These are phyloP conservation scores for Petunia axillaris DNA, from an alignment of 257 asterid genomes.

Conservation along the genomic window DNA sequence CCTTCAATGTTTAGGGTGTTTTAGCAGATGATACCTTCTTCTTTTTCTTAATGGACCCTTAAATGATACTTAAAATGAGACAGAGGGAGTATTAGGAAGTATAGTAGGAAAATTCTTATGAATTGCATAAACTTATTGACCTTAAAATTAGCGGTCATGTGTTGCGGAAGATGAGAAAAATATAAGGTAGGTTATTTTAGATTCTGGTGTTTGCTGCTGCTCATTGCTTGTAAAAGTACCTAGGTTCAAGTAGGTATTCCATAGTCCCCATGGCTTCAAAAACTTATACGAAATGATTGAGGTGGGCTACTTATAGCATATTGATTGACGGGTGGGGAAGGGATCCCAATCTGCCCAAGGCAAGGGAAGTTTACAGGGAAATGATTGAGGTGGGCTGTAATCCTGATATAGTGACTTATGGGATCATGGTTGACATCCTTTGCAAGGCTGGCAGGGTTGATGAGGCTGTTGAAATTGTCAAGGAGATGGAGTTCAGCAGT, in stretches of 20 bases:
- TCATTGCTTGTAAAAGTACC: too few species aligned
- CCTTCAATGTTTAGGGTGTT: constrained; percentile 35
- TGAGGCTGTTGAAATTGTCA: constrained; percentile 63
- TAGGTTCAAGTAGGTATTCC: too few species aligned
- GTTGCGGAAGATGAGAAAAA: constrained; percentile 45
- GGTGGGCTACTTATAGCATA: constrained; percentile 60
- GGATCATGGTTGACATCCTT: constrained; percentile 83
- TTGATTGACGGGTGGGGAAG: constrained; percentile 81
- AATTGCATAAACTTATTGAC: constrained; percentile 46
- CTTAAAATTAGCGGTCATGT: too few species aligned
- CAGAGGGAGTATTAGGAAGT: constrained; percentile 60
- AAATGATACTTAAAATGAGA: too few species aligned
- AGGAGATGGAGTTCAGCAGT: constrained; percentile 71
- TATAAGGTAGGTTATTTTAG: constrained; percentile 38
- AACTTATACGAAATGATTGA: too few species aligned
- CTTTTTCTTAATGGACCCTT: too few species aligned
- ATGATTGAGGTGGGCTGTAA: constrained; percentile 67
- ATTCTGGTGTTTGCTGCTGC: too few species aligned
- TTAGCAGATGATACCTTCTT: constrained; percentile 36
- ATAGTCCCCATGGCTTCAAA: constrained; percentile 44
- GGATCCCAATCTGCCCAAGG: constrained; percentile 75
- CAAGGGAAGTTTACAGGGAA: constrained; percentile 69
- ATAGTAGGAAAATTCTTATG: constrained; percentile 50
- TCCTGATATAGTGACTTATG: constrained; percentile 81
- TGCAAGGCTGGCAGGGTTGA: constrained; percentile 78